Evolutionary conservation across 2,329 filamentous ascomycete species (phyloP), one percentile per base, ranked within the genome.

Genomic region (Paramyrothecium sp.): DNA sequence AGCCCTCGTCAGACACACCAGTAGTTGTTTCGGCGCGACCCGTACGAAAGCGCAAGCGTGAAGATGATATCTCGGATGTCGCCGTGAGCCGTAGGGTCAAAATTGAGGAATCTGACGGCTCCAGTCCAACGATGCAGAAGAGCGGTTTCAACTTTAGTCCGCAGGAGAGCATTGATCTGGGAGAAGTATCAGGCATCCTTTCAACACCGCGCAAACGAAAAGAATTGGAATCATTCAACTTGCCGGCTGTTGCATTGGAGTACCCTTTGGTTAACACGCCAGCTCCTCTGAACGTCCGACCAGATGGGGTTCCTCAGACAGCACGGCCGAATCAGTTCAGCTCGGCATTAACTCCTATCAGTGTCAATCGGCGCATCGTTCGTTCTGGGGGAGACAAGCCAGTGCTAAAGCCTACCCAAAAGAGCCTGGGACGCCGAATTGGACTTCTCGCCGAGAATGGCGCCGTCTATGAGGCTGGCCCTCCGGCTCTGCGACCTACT

Each of bases 101-200:
- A 63, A 58, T 62, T 7, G 81, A 84, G 50, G 34, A 56, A 8
- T 33, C 46, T 3, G 63, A 62, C n/a, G 57, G 60, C 26, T 71
- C 68, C 3, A 74, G 71, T 48, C 71, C 70, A n/a, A 54, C 68
- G 20, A 21, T 2, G 51, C 58, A 3, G 61, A 62, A 2, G 59
- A 64, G 8, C 58, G 56, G 49, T 58, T 78, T 58, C 63, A 71
- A 20, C 73, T 78, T 1, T 75, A 44, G 38, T 12, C 38, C 38
- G 13, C 5, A 82, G 46, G 85, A 86, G 54, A 89, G 84, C 55
- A 76, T 89, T 53, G 86, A 89, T 65, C 74, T 89, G 2, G 74
- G 69, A 16, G 69, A 73, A 17, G 69, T 71, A 44, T 67, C 60
- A 10, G 67, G 70, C 33, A 66, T 55, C 44, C 63, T 75, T n/a